Conservation (phyloP, 805 yeast genomes). For the Yamadazyma tumulicola region DNA sequence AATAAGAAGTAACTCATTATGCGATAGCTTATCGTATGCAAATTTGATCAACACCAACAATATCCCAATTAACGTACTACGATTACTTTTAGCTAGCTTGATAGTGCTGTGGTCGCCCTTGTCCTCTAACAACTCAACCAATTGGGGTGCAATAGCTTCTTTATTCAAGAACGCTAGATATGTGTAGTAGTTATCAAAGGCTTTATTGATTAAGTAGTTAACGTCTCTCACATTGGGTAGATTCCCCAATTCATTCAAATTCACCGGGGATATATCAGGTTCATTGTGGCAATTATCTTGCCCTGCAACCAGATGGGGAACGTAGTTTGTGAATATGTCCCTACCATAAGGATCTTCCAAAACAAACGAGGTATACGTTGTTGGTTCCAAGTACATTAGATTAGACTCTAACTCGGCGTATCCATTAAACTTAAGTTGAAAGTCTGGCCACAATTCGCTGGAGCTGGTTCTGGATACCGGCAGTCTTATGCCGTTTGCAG, state of each 20-base stretch:
- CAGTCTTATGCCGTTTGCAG: neutral
- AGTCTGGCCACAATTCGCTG: no score
- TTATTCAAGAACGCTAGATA: neutral
- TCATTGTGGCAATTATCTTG: slow-evolving; percentile 1
- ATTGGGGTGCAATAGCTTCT: neutral
- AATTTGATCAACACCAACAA: neutral
- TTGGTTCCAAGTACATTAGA: slow-evolving; percentile 11
- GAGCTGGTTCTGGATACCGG: neutral
- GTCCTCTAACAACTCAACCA: slow-evolving; percentile 1
- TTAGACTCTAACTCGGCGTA: slow-evolving; percentile 8
- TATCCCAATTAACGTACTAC: slow-evolving; percentile 1
- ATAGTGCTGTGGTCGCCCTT: slow-evolving; percentile 1
- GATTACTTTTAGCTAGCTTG: neutral
- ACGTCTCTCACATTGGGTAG: slow-evolving; percentile 1
- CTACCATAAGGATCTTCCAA: neutral
- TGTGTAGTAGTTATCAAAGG: neutral
- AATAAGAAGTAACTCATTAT: neutral
- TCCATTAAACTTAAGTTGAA: no score
- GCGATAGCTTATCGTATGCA: neutral
- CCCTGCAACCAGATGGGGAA: neutral
- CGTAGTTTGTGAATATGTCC: neutral
- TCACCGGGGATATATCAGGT: neutral
- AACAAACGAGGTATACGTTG: slow-evolving; percentile 8
- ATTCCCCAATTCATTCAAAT: slow-evolving; percentile 1
- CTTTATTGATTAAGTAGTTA: neutral